phyloP scores from a whole-genome alignment of 495 filamentous ascomycete genomes.

The Pseudotulostoma volvatum region DNA sequence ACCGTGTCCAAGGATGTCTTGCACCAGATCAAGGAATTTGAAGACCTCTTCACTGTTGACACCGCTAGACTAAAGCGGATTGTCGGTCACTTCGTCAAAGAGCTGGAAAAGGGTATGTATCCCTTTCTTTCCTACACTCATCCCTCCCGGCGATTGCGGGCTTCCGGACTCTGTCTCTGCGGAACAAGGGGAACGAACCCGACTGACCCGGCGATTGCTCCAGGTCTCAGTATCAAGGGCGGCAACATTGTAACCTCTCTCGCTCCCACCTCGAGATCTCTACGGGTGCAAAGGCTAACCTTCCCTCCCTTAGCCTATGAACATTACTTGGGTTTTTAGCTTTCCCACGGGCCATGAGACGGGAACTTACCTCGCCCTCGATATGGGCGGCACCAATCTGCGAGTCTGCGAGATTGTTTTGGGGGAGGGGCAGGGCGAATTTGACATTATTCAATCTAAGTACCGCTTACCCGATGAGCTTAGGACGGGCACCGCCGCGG shows the following conservation, averaged over 20 bases:
- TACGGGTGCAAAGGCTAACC: constrained; percentile 6
- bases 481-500: constrained; percentile 75
- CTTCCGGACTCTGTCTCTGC: background rate
- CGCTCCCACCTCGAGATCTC: background rate
- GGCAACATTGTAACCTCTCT: constrained; percentile 70
- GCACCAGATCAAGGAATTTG: constrained; percentile 68
- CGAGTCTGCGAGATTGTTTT: constrained; percentile 93
- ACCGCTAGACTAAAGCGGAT: constrained; percentile 70
- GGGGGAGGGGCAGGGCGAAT: constrained; percentile 80
- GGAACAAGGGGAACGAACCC: background rate
- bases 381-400: constrained; percentile 97
- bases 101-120: constrained; percentile 67
- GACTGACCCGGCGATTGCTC: constrained; percentile 4
- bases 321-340: constrained; percentile 94
- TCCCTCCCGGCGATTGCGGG: background rate
- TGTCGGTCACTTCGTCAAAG: constrained; percentile 71
- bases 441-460: constrained; percentile 98
- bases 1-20: constrained; percentile 74
- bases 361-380: constrained; percentile 81
- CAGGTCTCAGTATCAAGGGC: constrained; percentile 71
- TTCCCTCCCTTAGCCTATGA: constrained; percentile 91
- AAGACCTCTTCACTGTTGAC: constrained; percentile 72
- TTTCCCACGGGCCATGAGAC: constrained; percentile 81
- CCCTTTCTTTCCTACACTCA: background rate
- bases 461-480: constrained; percentile 95